A percentile compares a stretch with the other conserved stretches of the same genome.
Conservation (phyloP, 768 basidiomycete genomes). For the Gyrodon lividus region DNA sequence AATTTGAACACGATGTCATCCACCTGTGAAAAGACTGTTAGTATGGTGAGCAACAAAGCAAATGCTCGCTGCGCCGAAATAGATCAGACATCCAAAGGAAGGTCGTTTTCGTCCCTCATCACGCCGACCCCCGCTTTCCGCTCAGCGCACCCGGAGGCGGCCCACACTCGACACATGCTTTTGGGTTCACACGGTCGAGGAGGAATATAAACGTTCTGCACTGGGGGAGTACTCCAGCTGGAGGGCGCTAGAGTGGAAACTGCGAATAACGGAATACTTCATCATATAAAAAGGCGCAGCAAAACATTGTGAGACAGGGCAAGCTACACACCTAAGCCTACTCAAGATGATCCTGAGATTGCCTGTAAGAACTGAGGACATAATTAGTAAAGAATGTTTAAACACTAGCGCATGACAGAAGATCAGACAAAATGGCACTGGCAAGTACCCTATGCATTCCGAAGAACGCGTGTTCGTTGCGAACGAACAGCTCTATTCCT, state of each 20-base stretch:
- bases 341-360: background rate
- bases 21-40: slow-evolving; percentile 8
- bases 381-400: slow-evolving; percentile 12
- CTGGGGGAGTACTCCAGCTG: slow-evolving; percentile 68
- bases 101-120: slow-evolving; percentile 66
- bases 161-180: slow-evolving; percentile 60
- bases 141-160: slow-evolving; percentile 69
- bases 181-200: slow-evolving; percentile 71
- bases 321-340: slow-evolving; percentile 27
- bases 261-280: slow-evolving; percentile 77
- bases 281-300: slow-evolving; percentile 40
- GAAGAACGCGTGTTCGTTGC: slow-evolving; percentile 66
- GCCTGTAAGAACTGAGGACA: slow-evolving; percentile 2
- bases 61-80: slow-evolving; percentile 27
- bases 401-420: slow-evolving; percentile 1
- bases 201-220: slow-evolving; percentile 70
- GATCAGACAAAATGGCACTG: slow-evolving; percentile 86
- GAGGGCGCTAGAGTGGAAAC: slow-evolving; percentile 82
- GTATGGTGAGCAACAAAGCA: background rate
- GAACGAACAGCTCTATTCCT: slow-evolving; percentile 78
- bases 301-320: slow-evolving; percentile 4
- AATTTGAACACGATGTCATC: too few species aligned
- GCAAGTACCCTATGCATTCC: slow-evolving; percentile 76
- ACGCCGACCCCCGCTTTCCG: slow-evolving; percentile 69
- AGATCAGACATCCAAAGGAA: slow-evolving; percentile 91